Base-by-base conservation (phyloP, 306 rosid genomes). In the Cyclanthera cordifolia region DNA sequence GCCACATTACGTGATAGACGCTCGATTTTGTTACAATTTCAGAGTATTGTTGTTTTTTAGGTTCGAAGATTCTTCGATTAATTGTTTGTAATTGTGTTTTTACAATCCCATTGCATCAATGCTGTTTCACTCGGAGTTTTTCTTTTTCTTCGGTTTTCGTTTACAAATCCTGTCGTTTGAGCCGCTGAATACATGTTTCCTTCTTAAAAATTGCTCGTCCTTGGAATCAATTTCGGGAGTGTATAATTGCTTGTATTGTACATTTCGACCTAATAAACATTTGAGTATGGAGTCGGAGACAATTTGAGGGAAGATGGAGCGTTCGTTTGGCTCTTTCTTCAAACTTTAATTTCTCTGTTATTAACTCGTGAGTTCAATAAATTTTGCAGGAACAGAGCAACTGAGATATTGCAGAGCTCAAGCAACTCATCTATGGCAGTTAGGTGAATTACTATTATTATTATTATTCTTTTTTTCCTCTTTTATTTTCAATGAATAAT, bases 391-490 rank as follows among this genome's bases (percentile, higher is more conserved):
- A 78, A 80, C 78, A 81, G 37, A 55, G 85, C 72, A 70, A 63
- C 77, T 0, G 86, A 68, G 69, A 19, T 80, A 72, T 34, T 85
- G 76, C 82, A 74, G 83, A 91, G 92, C 90, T 87, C 76, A 64
- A 84, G 76, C 66, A 85, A 82, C 76, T 79, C 95, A 34, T 79
- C 96, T 75, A 89, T 92, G 96, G 96, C 78, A 71, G 86, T 66
- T 71, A 87, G 96, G 96, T 86, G 52, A 61, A 78, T 52, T 16
- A 16, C n/a, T n/a, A n/a, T n/a, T n/a, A n/a, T n/a, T n/a, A n/a
- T n/a, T n/a, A n/a, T n/a, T n/a, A 6, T 37, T 37, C 30, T 28
- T 2, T 14, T 28, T 27, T 27, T 37, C 43, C 5, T 7, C 43
- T 37, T 37, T 37, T 37, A 8, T 27, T 27, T 27, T 27, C 30